Conservation (phyloP, 163 green algal species). For the Botryococcus braunii region DNA sequence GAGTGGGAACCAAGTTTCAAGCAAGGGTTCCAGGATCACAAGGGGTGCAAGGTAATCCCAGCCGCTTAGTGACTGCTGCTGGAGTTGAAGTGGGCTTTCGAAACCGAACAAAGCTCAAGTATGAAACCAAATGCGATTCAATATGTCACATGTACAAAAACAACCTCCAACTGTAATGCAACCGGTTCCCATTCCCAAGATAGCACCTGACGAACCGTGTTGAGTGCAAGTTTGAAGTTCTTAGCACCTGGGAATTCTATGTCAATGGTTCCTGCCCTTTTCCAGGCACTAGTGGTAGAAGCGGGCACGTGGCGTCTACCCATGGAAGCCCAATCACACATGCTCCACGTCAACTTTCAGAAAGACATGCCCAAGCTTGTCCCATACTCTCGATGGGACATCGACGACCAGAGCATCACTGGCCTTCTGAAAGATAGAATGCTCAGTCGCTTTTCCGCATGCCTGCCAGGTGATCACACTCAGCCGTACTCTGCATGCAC, state of each 20-base stretch:
- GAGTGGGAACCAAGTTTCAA: too few species aligned
- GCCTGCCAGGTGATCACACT: slow-evolving; percentile 23
- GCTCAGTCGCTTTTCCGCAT: slow-evolving; percentile 50
- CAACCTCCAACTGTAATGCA: neutral
- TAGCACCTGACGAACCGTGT: neutral
- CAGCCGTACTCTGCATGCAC: too few species aligned
- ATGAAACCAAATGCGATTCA: too few species aligned
- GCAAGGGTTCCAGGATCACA: too few species aligned
- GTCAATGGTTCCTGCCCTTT: neutral
- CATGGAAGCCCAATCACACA: neutral
- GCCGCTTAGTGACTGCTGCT: too few species aligned
- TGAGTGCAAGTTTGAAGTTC: neutral
- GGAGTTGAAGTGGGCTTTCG: too few species aligned
- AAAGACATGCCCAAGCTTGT: slow-evolving; percentile 18
- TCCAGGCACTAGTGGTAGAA: slow-evolving; percentile 19
- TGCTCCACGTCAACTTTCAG: neutral
- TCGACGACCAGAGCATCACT: slow-evolving; percentile 5
- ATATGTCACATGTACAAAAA: too few species aligned
- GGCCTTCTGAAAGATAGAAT: neutral
- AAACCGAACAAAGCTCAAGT: too few species aligned
- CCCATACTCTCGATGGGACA: slow-evolving; percentile 29
- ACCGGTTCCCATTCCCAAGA: neutral
- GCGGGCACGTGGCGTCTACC: slow-evolving; percentile 7
- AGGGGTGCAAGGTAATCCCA: too few species aligned
- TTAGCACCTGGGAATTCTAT: neutral